These are phyloP conservation scores for Aspergillus sp. DNA, from an alignment of 2,329 filamentous ascomycete genomes.

Conservation along the genomic window DNA sequence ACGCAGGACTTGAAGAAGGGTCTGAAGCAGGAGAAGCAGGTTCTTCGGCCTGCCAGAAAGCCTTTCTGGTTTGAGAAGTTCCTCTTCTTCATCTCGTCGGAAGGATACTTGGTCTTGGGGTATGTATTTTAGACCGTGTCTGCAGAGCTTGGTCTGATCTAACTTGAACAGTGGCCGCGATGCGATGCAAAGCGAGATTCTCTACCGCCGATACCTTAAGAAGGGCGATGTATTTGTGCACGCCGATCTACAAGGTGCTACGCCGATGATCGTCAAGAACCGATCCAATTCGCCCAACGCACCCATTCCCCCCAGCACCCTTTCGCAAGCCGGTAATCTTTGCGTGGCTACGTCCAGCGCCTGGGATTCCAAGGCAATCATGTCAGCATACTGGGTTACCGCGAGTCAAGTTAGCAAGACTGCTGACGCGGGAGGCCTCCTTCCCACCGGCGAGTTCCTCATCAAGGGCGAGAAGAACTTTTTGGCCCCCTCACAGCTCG, in stretches of 20 bases:
- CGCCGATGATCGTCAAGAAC: conserved; percentile 89
- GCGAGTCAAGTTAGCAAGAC: conserved; percentile 89
- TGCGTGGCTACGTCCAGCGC: conserved; percentile 83
- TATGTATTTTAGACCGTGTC: conserved; percentile 23
- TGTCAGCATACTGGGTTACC: conserved; percentile 95
- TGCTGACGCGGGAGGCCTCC: conserved; percentile 74
- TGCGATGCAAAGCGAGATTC: conserved; percentile 81
- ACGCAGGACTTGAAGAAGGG: conserved; percentile 80
- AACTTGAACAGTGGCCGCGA: conserved; percentile 66
- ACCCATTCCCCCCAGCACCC: conserved; percentile 85
- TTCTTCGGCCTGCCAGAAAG: conserved; percentile 78
- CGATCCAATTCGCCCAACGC: conserved; percentile 73
- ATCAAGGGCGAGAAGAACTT: conserved; percentile 88
- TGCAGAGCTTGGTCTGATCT: conserved; percentile 9
- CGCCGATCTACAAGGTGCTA: conserved; percentile 81
- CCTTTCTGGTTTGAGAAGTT: conserved; percentile 98
- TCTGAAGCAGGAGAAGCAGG: conserved; percentile 86
- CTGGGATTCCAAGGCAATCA: conserved; percentile 95
- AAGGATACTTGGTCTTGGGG: conserved; percentile 89
- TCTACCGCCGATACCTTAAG: conserved; percentile 83
- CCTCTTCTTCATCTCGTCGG: conserved; percentile 89
- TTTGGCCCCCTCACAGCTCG: conserved; percentile 79
- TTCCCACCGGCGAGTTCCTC: conserved; percentile 76
- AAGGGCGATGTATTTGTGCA: conserved; percentile 93
- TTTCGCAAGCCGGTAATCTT: conserved; percentile 85